Evolutionary conservation across 208 protist species (phyloP).

Genomic region (Lotmaria passim): DNA sequence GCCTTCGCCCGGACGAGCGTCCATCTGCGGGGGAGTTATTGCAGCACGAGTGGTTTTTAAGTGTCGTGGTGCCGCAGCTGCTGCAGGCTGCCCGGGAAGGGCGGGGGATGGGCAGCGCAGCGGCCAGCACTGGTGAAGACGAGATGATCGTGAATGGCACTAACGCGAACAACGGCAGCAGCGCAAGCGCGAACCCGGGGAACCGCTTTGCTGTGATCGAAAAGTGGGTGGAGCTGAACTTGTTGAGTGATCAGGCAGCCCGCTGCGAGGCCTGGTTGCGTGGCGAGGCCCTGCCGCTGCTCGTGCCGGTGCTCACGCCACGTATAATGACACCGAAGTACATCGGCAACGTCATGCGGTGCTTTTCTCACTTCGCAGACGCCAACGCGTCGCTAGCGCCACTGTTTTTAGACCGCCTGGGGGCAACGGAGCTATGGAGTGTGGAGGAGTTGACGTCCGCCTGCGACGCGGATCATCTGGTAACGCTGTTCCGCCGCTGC

Average conservation of each 20-base stretch:
- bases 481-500: slow-evolving; percentile 62
- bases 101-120: not conserved
- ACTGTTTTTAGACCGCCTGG: slow-evolving; percentile 59
- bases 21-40: slow-evolving; percentile 51
- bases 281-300: slow-evolving; percentile 50
- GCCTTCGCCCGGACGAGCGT: slow-evolving; percentile 47
- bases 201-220: slow-evolving; percentile 44
- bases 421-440: slow-evolving; percentile 65
- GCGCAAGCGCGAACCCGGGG: not conserved
- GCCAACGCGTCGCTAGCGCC: slow-evolving; percentile 21
- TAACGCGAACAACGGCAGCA: not conserved
- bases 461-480: slow-evolving; percentile 53
- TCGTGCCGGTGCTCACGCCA: slow-evolving; percentile 59
- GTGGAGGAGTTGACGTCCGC: slow-evolving; percentile 45
- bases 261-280: slow-evolving; percentile 70
- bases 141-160: not conserved
- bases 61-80: slow-evolving; percentile 36
- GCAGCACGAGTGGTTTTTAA: slow-evolving; percentile 63
- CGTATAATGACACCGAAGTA: slow-evolving; percentile 63
- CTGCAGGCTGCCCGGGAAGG: slow-evolving; percentile 25
- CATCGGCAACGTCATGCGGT: slow-evolving; percentile 63
- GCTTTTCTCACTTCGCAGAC: slow-evolving; percentile 62
- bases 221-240: slow-evolving; percentile 60
- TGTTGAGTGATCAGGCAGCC: slow-evolving; percentile 41
- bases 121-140: not conserved